Conservation (phyloP, 2,329 filamentous ascomycete species). For the Anthostomella pinea region DNA sequence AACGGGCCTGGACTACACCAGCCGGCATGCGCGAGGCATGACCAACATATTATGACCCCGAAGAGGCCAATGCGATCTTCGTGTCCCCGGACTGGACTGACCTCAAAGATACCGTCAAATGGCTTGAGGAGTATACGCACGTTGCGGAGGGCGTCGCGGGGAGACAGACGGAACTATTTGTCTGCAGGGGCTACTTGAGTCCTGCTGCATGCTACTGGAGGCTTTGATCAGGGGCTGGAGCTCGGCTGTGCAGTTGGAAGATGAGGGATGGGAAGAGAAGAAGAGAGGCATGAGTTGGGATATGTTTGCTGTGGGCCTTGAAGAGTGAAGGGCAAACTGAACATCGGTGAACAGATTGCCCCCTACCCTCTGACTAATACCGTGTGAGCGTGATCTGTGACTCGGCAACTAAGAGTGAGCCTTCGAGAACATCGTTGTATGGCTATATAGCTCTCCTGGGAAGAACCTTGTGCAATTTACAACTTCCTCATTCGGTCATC, state of each 20-base stretch:
- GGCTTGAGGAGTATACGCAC: slow-evolving; percentile 9
- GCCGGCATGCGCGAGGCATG: slow-evolving; percentile 1
- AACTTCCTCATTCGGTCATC: no score
- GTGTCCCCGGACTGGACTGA: slow-evolving; percentile 12
- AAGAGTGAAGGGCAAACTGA: no score
- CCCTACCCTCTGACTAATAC: no score
- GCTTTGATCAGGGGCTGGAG: slow-evolving; percentile 11
- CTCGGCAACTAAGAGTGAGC: no score
- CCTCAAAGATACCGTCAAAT: slow-evolving; percentile 3
- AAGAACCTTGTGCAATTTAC: no score
- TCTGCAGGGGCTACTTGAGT: slow-evolving; percentile 8
- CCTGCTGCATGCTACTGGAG: slow-evolving; percentile 15
- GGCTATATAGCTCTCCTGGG: no score
- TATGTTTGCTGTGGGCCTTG: slow-evolving; percentile 3
- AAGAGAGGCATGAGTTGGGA: slow-evolving; percentile 10
- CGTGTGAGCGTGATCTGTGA: no score
- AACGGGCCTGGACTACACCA: not conserved
- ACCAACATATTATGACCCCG: slow-evolving; percentile 3
- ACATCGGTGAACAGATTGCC: no score
- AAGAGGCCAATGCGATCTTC: slow-evolving; percentile 12
- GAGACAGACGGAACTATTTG: slow-evolving; percentile 10
- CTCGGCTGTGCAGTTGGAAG: slow-evolving; percentile 7
- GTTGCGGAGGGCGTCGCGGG: slow-evolving; percentile 9
- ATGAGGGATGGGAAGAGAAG: slow-evolving; percentile 5
- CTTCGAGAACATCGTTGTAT: no score